Conservation (phyloP, 345 rosid species). For the Populus davidiana region DNA sequence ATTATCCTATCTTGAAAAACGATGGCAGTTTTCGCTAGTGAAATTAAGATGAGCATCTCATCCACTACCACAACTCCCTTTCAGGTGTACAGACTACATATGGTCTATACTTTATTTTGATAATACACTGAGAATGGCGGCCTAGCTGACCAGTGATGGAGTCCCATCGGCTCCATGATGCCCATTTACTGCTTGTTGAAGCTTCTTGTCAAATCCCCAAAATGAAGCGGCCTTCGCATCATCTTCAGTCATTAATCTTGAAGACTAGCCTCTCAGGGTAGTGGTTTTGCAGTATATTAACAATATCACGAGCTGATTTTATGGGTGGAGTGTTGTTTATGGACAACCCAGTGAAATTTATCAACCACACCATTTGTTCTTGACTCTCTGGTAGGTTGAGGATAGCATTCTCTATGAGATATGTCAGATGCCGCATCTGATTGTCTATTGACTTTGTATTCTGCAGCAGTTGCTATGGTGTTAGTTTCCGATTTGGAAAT, state of each 20-base stretch:
- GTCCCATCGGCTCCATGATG: constrained; percentile 51
- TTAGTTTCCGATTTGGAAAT: constrained; percentile 3
- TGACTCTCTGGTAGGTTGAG: constrained; percentile 86
- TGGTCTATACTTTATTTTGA: no score
- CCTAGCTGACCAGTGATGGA: no score
- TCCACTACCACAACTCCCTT: no score
- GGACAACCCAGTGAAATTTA: constrained; percentile 91
- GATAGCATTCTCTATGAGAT: constrained; percentile 86
- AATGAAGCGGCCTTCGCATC: constrained; percentile 58
- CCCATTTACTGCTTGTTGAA: constrained; percentile 31
- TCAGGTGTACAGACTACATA: no score
- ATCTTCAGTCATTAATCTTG: constrained; percentile 67
- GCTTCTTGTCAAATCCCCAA: constrained; percentile 57
- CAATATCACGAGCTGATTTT: constrained; percentile 73
- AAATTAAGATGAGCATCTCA: no score
- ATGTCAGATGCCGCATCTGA: constrained; percentile 76
- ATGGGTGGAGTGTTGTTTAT: constrained; percentile 64
- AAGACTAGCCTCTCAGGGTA: constrained; percentile 93
- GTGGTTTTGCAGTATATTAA: constrained; percentile 72
- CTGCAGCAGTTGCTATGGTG: constrained; percentile 37
- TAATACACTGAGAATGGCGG: no score
- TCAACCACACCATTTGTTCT: constrained; percentile 91
- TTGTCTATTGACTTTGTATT: constrained; percentile 67
- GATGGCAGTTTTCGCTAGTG: no score
- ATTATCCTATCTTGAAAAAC: no score